Base-by-base conservation (phyloP, 1,139 yeast species). In the Kodamaea derodonti region DNA sequence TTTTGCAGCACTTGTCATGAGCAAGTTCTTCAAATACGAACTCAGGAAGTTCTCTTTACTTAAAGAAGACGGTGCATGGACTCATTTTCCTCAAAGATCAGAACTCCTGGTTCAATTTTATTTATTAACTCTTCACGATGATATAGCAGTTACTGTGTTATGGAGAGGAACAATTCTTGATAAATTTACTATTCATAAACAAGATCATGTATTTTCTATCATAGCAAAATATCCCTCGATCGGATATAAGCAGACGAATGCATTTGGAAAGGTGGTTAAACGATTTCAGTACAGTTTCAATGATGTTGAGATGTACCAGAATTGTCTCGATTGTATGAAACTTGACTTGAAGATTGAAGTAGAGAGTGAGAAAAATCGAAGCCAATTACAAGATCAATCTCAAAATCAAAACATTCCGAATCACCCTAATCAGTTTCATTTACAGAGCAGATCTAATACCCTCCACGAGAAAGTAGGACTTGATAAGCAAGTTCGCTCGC, bases 21-120 rank as follows among this genome's bases (percentile, higher is more conserved):
- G 31, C 7, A 26, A 34, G n/a, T 31, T 35, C 33, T 25, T 15
- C 24, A 29, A 42, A 10, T 41, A 44, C 29, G 26, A 32, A 4
- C 22, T 46, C 22, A 35, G 41, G 22, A 46, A 45, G 34, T 34
- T 36, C 18, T 45, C 47, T 23, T 30, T 36, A 2, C 34, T 32
- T 27, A 36, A 31, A 18, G 22, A 18, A 7, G 35, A 29, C 14
- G 42, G 38, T 3, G 24, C 32, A 3, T 58, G 64, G 64, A 37
- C 38, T 29, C 62, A 58, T 33, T 53, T 44, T 27, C 64, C 64
- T 2, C 62, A 58, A 26, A 35, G 63, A 20, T 39, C 59, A 8
- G 58, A 53, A 24, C 27, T 58, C 13, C 43, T 50, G 4, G 41
- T 56, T 10, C 47, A 45, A 27, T 48, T 18, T 18, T 18, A 7